Conservation (phyloP, 169 alveolate species). For the Theileria sp. region DNA sequence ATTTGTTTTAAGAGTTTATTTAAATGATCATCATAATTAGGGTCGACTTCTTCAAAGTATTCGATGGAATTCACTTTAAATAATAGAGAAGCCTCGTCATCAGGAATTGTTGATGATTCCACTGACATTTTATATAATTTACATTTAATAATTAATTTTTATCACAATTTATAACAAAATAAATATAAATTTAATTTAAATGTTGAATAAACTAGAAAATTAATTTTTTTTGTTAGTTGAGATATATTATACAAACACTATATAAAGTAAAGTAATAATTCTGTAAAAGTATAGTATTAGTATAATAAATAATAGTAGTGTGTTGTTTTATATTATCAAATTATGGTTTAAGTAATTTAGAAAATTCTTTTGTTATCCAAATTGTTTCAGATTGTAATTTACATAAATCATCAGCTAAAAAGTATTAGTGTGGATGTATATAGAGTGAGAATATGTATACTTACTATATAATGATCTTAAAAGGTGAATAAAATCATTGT, state of each 20-base stretch:
- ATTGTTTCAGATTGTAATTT: conserved; percentile 44
- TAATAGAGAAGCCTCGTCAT: conserved; percentile 12
- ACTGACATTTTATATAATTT: neutral
- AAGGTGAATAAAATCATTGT: neutral
- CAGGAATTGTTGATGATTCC: neutral
- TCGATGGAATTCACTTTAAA: conserved; percentile 41
- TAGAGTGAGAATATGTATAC: neutral
- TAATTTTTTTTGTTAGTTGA: neutral
- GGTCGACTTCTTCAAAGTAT: conserved; percentile 11
- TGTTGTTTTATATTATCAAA: too few species aligned
- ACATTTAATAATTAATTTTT: neutral
- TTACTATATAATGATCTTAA: conserved; percentile 25
- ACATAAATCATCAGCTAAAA: conserved; percentile 43
- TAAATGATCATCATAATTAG: neutral
- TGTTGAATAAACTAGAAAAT: too few species aligned
- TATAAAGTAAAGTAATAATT: too few species aligned
- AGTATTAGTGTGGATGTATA: neutral
- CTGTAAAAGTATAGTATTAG: too few species aligned
- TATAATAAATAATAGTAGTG: too few species aligned
- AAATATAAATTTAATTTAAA: too few species aligned
- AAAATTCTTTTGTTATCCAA: conserved; percentile 36
- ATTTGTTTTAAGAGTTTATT: neutral
- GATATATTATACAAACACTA: neutral
- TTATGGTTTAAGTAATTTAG: neutral
- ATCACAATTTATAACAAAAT: neutral